phyloP scores from a whole-genome alignment of 805 yeast genomes.

The Lipomyces lipofer region DNA sequence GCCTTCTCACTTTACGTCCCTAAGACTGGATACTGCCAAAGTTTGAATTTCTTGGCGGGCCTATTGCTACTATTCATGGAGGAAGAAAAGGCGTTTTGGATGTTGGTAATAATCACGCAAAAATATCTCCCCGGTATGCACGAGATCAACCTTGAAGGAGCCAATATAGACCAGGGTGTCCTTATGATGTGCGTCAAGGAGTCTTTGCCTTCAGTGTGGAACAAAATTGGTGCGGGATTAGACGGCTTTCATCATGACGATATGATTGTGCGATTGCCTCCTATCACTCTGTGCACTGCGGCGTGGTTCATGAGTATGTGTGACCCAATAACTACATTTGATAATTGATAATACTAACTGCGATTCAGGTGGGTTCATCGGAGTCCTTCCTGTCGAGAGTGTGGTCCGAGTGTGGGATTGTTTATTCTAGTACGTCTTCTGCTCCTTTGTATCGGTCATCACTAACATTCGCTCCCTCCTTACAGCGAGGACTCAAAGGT shows the following conservation, averaged over 20 bases:
- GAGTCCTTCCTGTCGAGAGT: slow-evolving; percentile 84
- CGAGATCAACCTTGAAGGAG: slow-evolving; percentile 87
- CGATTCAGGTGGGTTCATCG: slow-evolving; percentile 88
- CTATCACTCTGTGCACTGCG: slow-evolving; percentile 88
- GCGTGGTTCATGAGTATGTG: slow-evolving; percentile 99
- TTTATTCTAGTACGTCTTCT: slow-evolving; percentile 55
- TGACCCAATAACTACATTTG: slow-evolving; percentile 4
- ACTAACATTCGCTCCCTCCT: too few species aligned
- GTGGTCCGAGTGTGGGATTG: slow-evolving; percentile 93
- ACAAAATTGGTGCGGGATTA: slow-evolving; percentile 45
- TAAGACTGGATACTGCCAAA: slow-evolving; percentile 92
- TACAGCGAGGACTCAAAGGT: slow-evolving; percentile 77
- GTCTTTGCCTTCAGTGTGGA: slow-evolving; percentile 81
- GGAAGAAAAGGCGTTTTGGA: slow-evolving; percentile 93
- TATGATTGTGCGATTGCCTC: slow-evolving; percentile 74
- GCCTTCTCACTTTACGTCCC: slow-evolving; percentile 88
- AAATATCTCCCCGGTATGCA: slow-evolving; percentile 87
- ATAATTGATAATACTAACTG: not conserved
- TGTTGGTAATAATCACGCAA: slow-evolving; percentile 88
- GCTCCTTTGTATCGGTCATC: too few species aligned
- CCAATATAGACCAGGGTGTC: slow-evolving; percentile 92
- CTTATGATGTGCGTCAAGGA: slow-evolving; percentile 83
- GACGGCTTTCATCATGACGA: slow-evolving; percentile 46
- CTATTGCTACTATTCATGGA: slow-evolving; percentile 77
- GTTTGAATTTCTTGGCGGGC: slow-evolving; percentile 90